Base-by-base conservation (phyloP, 2,329 filamentous ascomycete species). In the Calonectria leucothoes region DNA sequence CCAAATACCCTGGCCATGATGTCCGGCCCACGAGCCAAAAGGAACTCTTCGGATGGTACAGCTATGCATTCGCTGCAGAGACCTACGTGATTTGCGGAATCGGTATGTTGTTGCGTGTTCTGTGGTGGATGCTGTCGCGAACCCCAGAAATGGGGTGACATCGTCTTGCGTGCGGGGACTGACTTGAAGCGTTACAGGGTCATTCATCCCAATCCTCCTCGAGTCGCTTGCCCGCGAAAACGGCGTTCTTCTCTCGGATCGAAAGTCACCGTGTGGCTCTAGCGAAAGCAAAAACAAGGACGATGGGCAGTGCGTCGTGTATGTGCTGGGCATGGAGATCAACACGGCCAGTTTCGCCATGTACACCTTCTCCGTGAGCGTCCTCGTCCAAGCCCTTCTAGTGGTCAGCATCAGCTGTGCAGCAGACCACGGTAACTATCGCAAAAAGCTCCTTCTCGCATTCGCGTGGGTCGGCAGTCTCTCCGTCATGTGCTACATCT, bases 291-390 rank as follows among this genome's bases (percentile, higher is more conserved):
- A 89, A 69, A 82, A 81, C 42, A 83, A 86, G 69, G 86, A 88
- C 77, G 87, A 87, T 51, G 89, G 88, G 63, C 95, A 97, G 82
- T 99, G 97, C 82, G 88, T 98, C 73, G 92, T 98, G 72, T 91
- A 93, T 76, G 88, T 98, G 6, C 86, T 98, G 29, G 96, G 96
- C 7, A 84, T 94, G 73, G 93, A 98, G 81, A 93, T 99, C 86
- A 98, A 98, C 84, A 98, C 96, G 0, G 96, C 96, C 42, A 97
- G 94, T 84, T 98, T 98, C 84, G 96, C 95, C 82, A 98, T 98
- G 95, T 98, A 98, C 85, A 98, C 95, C 2, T 99, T 99, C 85
- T 98, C 95, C 71, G 88, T 97, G 81, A 97, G 95, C 82, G 97
- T 99, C 1, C 85, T 98, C 25, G 84, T 98, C 14, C 97, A 99